A percentile compares a stretch with the other conserved stretches of the same genome.
phyloP scores from a whole-genome alignment of 2,329 filamentous ascomycete species.

The Sporothrix dimorphospora region DNA sequence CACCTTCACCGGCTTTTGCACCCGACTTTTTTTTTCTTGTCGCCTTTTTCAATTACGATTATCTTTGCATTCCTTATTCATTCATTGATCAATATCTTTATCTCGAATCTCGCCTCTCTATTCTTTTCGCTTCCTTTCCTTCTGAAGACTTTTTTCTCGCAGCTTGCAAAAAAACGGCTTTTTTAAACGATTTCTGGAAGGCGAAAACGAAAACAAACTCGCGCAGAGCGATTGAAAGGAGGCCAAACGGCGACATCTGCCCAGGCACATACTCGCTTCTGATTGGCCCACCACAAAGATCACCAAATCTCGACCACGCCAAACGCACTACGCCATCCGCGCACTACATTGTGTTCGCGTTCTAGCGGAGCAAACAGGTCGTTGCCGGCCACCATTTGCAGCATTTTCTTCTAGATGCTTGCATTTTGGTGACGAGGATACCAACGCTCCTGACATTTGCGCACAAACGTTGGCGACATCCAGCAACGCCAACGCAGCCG shows the following conservation, averaged over 20 bases:
- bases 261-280: slow-evolving; percentile 10
- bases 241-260: not conserved
- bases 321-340: slow-evolving; percentile 1
- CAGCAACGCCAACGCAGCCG: not conserved
- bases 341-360: slow-evolving; percentile 19
- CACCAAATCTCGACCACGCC: slow-evolving; percentile 23
- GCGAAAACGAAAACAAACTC: not conserved
- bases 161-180: not conserved
- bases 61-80: not conserved
- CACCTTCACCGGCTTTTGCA: not conserved
- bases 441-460: not conserved
- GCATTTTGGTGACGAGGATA: not conserved
- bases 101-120: not conserved
- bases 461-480: not conserved
- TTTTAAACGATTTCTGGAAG: not conserved
- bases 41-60: slow-evolving; percentile 5
- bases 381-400: not conserved
- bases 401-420: not conserved
- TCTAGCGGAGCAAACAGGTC: slow-evolving; percentile 4
- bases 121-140: not conserved
- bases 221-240: slow-evolving; percentile 13
- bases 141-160: not conserved
- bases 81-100: not conserved
- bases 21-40: not conserved
- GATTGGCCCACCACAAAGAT: slow-evolving; percentile 27